phyloP scores from a whole-genome alignment of 2,329 filamentous ascomycete species.

The Apiospora marii region DNA sequence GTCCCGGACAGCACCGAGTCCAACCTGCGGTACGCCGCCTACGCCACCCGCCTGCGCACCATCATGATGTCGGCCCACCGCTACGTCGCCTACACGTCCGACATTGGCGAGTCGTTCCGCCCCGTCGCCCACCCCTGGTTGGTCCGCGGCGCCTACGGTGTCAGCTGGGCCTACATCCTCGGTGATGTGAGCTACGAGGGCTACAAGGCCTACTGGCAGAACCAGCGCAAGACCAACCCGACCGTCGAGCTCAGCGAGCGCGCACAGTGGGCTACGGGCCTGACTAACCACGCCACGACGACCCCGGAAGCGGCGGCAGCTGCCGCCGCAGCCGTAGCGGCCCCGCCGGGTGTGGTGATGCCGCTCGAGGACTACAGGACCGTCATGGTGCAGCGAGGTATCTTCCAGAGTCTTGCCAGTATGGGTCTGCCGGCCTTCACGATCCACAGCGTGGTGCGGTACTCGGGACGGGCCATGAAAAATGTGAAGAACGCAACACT shows the following conservation, averaged over 20 bases:
- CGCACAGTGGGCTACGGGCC: conserved; percentile 57
- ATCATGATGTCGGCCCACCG: conserved; percentile 90
- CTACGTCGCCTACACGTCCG: conserved; percentile 96
- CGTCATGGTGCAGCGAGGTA: conserved; percentile 87
- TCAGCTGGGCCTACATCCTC: conserved; percentile 91
- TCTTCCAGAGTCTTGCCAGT: conserved; percentile 89
- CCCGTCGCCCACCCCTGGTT: conserved; percentile 88
- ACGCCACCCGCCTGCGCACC: conserved; percentile 84
- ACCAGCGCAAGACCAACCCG: conserved; percentile 78
- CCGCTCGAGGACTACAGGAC: conserved; percentile 89
- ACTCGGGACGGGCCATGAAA: conserved; percentile 88
- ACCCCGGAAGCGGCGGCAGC: conserved; percentile 43
- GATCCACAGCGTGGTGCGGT: conserved; percentile 90
- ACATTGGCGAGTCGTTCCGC: conserved; percentile 95
- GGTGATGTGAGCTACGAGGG: conserved; percentile 94
- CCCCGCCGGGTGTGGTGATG: background rate
- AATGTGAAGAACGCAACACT: conserved; percentile 77
- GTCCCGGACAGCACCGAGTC: conserved; percentile 83
- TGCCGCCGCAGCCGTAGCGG: conserved; percentile 54
- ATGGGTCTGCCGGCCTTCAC: conserved; percentile 96
- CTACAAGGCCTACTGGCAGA: conserved; percentile 91
- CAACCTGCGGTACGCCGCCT: conserved; percentile 89
- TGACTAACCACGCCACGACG: conserved; percentile 44
- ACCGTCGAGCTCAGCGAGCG: conserved; percentile 61
- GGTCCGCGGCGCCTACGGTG: conserved; percentile 83